Evolutionary conservation across 1,284 basidiomycete genomes (phyloP), one percentile per base, ranked within the genome.

Genomic region (Boletus sp.): DNA sequence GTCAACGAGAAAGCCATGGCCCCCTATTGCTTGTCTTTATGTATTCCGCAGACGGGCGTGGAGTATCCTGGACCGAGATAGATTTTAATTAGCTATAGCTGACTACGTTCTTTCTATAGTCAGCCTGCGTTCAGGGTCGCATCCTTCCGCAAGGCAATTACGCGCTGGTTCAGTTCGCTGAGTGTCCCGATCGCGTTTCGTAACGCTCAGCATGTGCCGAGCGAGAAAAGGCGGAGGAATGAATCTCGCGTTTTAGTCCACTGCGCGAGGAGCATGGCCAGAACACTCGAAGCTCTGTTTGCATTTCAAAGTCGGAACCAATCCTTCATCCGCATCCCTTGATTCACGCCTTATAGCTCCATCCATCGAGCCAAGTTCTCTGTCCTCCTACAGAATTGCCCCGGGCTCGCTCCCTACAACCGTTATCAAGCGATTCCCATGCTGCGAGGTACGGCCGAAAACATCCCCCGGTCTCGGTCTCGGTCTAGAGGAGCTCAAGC

Each of bases 81-180:
- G 62, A 43, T 65, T 60, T 65, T 65, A 62, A 62, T 62, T 64
- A 62, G 49, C 64, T 60, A 45, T 53, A 48, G 55, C 51, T 57
- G 60, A 61, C 58, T 49, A 52, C 44, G 35, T 47, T 29, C 56
- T 46, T 52, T 51, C 61, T 43, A 60, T 58, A 54, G 46, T 53
- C 35, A 50, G 59, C 46, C 42, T 44, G 44, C 37, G 25, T 43
- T 55, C 59, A 68, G 66, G 62, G 62, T 64, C 64, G 48, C 62
- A 64, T 53, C 53, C 55, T 30, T 51, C 62, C 62, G 59, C 66
- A 59, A 68, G 62, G 66, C 66, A 60, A 57, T 55, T 67, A 68
- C 57, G 62, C 66, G 61, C 62, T 67, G 61, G 65, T 32, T 67
- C 62, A 60, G 49, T 66, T 64, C 66, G 62, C 66, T 67, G 66